Evolutionary conservation across 2,329 filamentous ascomycete genomes (phyloP), one percentile per base, ranked within the genome.

Genomic region (Cytospora piceicola): DNA sequence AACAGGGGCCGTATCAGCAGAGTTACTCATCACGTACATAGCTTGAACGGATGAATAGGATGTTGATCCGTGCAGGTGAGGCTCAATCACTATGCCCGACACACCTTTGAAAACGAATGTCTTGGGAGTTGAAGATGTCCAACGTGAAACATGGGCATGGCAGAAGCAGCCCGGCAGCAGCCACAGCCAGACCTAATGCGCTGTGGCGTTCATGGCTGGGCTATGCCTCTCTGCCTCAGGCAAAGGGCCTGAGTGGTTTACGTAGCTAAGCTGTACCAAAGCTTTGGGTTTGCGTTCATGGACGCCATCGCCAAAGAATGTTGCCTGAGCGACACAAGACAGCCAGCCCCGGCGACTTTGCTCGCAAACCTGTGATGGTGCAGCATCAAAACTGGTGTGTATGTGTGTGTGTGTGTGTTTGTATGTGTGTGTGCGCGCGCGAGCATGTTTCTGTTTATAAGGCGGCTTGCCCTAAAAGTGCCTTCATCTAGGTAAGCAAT

Each of bases 121-220:
- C 46, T 22, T 49, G 46, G 11, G n/a, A 24, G n/a, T 24, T 49
- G 46, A 49, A 24, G 46, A 49, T 49, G 46, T n/a, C 17, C 46
- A 22, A 49, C 46, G 24, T 24, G 59, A 49, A 56, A 56, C 59
- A 56, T 55, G 15, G 52, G 52, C 39, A 54, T 3, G 27, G 29
- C 52, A 32, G 55, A 61, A 60, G 59, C 59, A 61, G 17, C 30
- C 51, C 34, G 59, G 30, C 59, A 61, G 39, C 59, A 61, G 59
- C 59, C 59, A 61, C 59, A 55, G 22, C 22, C 49, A 54, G 36
- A 20, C 30, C 39, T 17, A 17, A 54, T 46, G 52, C n/a, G 49
- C 42, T 60, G 34, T 60, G 57, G 61, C 42, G 24, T 24, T 14
- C 12, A 52, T 30, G n/a, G 53, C 54, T 49, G 54, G 30, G 30